These are phyloP conservation scores for Metschnikowia amazonensis DNA, from an alignment of 805 yeast genomes.

Conservation along the genomic window DNA sequence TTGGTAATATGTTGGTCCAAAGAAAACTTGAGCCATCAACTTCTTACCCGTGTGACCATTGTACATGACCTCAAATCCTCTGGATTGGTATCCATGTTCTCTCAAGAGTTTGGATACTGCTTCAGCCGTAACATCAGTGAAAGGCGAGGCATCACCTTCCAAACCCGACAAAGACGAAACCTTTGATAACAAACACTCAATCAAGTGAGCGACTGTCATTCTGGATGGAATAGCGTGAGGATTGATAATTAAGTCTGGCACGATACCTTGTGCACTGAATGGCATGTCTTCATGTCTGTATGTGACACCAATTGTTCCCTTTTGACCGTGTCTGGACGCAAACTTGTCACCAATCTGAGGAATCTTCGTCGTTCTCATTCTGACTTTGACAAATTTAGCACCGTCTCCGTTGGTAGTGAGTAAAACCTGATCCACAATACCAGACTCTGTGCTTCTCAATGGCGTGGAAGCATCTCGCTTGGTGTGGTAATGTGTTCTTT, in stretches of 20 bases:
- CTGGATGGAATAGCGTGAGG: conserved; percentile 99
- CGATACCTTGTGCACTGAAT: conserved; percentile 89
- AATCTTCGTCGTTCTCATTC: conserved; percentile 97
- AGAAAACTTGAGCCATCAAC: conserved; percentile 95
- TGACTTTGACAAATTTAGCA: conserved; percentile 91
- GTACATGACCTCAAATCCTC: conserved; percentile 98
- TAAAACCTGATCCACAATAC: conserved; percentile 97
- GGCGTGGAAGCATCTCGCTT: conserved; percentile 99
- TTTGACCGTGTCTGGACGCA: conserved; percentile 99
- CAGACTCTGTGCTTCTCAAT: conserved; percentile 91
- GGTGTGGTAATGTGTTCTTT: conserved; percentile 96
- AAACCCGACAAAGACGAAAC: conserved; percentile 92
- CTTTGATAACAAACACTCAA: conserved; percentile 94
- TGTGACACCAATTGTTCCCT: conserved; percentile 99
- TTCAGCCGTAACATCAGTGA: conserved; percentile 97
- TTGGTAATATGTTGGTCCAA: conserved; percentile 99
- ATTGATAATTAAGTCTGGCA: conserved; percentile 94
- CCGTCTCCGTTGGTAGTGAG: conserved; percentile 98
- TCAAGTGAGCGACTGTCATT: conserved; percentile 99
- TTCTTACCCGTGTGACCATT: conserved; percentile 99
- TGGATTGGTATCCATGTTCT: conserved; percentile 94
- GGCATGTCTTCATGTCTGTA: conserved; percentile 99
- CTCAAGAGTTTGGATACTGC: conserved; percentile 89
- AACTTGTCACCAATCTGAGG: conserved; percentile 99
- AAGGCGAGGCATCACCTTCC: conserved; percentile 99